Conservation (phyloP, 768 basidiomycete species). For the Serendipita sp. region DNA sequence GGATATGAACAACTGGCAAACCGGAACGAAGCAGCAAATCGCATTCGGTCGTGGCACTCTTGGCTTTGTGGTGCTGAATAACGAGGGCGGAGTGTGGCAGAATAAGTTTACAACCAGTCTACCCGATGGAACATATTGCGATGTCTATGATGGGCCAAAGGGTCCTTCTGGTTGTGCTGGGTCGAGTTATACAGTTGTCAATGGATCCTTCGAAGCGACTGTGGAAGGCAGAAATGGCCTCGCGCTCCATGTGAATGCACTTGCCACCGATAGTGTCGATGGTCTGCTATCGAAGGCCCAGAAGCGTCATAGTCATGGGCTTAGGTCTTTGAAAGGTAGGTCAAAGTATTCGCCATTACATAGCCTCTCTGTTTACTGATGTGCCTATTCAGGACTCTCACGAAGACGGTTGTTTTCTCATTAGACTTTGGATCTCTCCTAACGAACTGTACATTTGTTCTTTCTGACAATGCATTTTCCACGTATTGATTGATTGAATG, state of each 20-base stretch:
- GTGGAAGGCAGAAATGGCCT: slow-evolving; percentile 34
- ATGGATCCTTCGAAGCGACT: slow-evolving; percentile 32
- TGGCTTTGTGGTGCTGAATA: slow-evolving; percentile 56
- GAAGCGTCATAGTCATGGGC: not conserved
- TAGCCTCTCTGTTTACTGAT: not conserved
- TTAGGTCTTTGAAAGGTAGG: not conserved
- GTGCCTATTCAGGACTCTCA: not conserved
- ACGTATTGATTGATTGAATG: too few relatives aligned
- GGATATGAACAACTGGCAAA: slow-evolving; percentile 36
- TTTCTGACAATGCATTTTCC: too few relatives aligned
- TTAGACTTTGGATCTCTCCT: too few relatives aligned
- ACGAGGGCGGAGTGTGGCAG: slow-evolving; percentile 38
- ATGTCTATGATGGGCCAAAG: slow-evolving; percentile 38
- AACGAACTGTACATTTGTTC: too few relatives aligned
- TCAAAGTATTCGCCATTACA: not conserved
- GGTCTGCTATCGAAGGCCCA: not conserved
- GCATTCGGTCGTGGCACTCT: slow-evolving; percentile 45
- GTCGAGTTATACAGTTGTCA: slow-evolving; percentile 25
- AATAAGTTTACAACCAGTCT: slow-evolving; percentile 40
- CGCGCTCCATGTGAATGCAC: slow-evolving; percentile 11
- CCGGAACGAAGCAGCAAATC: slow-evolving; percentile 41
- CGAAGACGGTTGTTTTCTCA: too few relatives aligned
- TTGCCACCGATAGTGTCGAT: not conserved
- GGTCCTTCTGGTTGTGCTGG: slow-evolving; percentile 33
- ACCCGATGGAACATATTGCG: slow-evolving; percentile 44